Conservation (phyloP, 805 yeast genomes). For the Candida sakaeoensis region DNA sequence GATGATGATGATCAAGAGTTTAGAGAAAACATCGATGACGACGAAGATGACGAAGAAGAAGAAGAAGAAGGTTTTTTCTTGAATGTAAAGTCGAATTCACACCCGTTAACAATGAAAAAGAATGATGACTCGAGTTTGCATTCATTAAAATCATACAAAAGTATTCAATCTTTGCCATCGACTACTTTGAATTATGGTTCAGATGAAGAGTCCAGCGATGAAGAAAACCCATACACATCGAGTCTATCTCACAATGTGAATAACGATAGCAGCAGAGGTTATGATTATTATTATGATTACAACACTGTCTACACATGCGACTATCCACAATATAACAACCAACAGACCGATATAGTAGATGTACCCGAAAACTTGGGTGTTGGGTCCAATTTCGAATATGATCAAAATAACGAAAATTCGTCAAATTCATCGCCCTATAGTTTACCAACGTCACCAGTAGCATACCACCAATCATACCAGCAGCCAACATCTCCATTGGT, state of each 20-base stretch:
- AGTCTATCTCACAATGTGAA: slow-evolving; percentile 70
- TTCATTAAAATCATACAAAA: slow-evolving; percentile 27
- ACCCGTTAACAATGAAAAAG: slow-evolving; percentile 20
- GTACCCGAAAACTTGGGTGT: slow-evolving; percentile 43
- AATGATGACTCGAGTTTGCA: slow-evolving; percentile 19
- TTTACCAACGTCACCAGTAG: slow-evolving; percentile 6
- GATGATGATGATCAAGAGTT: slow-evolving; percentile 8
- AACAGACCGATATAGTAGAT: slow-evolving; percentile 37
- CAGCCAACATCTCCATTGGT: slow-evolving; percentile 7
- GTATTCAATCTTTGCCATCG: slow-evolving; percentile 76
- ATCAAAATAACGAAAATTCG: slow-evolving; percentile 19
- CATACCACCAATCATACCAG: neutral
- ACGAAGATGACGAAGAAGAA: slow-evolving; percentile 46
- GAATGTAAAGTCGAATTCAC: slow-evolving; percentile 46
- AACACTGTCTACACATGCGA: slow-evolving; percentile 68
- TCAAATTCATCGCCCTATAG: slow-evolving; percentile 19
- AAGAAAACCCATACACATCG: slow-evolving; percentile 47
- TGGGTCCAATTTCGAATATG: slow-evolving; percentile 39
- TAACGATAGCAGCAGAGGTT: slow-evolving; percentile 60
- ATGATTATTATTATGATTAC: slow-evolving; percentile 75
- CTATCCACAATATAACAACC: slow-evolving; percentile 24
- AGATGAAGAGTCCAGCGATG: slow-evolving; percentile 58
- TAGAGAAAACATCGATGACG: slow-evolving; percentile 13
- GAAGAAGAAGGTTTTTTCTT: slow-evolving; percentile 71
- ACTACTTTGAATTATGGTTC: slow-evolving; percentile 79